Evolutionary conservation across 805 yeast species (phyloP), one percentile per base, ranked within the genome.

Genomic region (Komagataella mondaviorum): DNA sequence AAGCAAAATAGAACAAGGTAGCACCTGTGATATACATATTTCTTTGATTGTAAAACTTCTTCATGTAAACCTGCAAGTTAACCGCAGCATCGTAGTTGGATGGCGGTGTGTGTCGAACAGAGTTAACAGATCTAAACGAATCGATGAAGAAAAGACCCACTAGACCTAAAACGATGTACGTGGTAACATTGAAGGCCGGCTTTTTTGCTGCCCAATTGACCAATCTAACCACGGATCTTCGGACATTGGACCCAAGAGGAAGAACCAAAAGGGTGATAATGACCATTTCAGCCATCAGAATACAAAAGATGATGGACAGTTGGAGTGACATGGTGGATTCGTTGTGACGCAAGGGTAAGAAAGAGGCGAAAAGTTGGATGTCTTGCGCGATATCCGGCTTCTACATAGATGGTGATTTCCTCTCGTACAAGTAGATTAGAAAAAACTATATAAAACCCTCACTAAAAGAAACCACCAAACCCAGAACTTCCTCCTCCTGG

Each of bases 11-110:
- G 56, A 75, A 76, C 52, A 76, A 62, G 6, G 77, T 76, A 3
- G 80, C 80, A 5, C 81, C 82, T 12, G 75, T 72, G 51, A 78
- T 66, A 60, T 78, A 78, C 63, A 78, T 63, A 59, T 78, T 78
- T 52, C 83, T 67, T 57, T 78, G 82, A n/a, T 80, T 70, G 55
- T 76, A 75, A 58, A 77, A 77, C 59, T 72, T 74, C 56, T 73
- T 70, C 49, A 53, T 51, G 44, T 51, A 16, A 2, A 10, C 12
- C 22, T 50, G 52, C 22, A 49, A 44, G 7, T 51, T 49, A 16
- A 53, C 55, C 22, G 53, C 57, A 3, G 56, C 44, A 49, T 30
- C 51, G 48, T 43, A 12, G 57, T 46, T 10, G 55, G 56, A 4
- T 52, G 51, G 14, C 51, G 45, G 36, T 45, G 45, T 17, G 18